phyloP scores from a whole-genome alignment of 2,329 filamentous ascomycete species.

The Aspergillus puulaauensis region DNA sequence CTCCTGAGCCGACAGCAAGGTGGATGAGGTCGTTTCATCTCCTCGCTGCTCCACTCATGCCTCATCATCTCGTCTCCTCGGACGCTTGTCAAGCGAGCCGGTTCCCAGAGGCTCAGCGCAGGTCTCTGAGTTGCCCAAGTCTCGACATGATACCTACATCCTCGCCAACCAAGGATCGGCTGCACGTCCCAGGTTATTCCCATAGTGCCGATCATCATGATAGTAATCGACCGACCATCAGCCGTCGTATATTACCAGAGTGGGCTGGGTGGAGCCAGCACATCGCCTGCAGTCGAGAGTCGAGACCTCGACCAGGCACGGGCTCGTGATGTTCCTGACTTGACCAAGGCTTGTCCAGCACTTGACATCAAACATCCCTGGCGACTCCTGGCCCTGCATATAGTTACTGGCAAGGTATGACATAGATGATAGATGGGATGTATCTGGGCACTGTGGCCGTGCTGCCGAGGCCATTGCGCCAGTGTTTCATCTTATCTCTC shows the following conservation, averaged over 20 bases:
- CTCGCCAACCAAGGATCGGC: background rate
- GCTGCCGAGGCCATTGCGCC: too few relatives aligned
- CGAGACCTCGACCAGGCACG: background rate
- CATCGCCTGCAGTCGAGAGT: too few relatives aligned
- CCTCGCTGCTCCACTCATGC: background rate
- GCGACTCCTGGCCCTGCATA: background rate
- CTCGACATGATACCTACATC: background rate
- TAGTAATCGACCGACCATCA: background rate
- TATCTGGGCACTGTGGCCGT: too few relatives aligned
- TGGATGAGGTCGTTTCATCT: slow-evolving; percentile 2
- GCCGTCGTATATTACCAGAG: too few relatives aligned
- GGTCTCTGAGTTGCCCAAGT: background rate
- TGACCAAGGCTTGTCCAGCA: background rate
- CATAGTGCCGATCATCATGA: background rate
- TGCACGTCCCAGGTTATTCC: background rate
- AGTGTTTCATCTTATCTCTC: background rate
- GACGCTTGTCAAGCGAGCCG: background rate
- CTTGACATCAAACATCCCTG: background rate
- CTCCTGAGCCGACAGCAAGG: background rate
- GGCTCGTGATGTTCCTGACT: background rate
- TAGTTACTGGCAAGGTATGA: background rate
- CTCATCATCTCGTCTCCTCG: background rate
- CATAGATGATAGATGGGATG: background rate
- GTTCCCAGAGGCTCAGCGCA: background rate
- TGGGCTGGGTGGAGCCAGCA: too few relatives aligned